Percentiles rank a stretch among this genome's conserved stretches.
Evolutionary conservation across 495 filamentous ascomycete genomes (phyloP).

Genomic region (Penicillium pancosmium): DNA sequence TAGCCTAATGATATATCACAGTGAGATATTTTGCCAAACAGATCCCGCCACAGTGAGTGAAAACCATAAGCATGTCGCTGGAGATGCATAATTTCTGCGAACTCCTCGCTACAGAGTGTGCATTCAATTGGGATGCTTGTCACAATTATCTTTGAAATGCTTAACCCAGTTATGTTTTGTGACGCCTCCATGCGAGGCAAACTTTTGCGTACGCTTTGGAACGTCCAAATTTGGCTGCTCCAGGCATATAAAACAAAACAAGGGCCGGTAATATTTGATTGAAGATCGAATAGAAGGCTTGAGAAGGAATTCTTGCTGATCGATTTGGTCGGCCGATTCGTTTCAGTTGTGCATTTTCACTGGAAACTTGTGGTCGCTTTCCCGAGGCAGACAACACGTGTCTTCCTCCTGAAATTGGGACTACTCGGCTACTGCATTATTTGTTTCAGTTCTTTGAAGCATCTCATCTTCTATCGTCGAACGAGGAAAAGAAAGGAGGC

Average conservation of each 20-base stretch:
- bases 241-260: conserved; percentile 44
- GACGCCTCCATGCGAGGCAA: conserved; percentile 35
- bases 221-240: conserved; percentile 33
- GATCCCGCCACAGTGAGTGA: conserved; percentile 23
- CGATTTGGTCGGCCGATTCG: neutral
- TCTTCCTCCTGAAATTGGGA: conserved; percentile 35
- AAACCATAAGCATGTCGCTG: conserved; percentile 24
- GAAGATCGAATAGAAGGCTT: conserved; percentile 29
- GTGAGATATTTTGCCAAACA: neutral
- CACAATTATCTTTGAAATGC: conserved; percentile 33
- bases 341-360: neutral
- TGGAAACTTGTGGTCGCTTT: conserved; percentile 10
- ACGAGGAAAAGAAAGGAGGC: conserved; percentile 32
- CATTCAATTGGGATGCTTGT: conserved; percentile 17
- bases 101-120: conserved; percentile 25
- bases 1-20: too few species aligned
- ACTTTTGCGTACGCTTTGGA: conserved; percentile 31
- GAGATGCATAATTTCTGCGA: conserved; percentile 22
- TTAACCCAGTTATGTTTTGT: conserved; percentile 48
- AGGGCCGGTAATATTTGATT: conserved; percentile 34
- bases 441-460: conserved; percentile 31
- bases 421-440: conserved; percentile 37
- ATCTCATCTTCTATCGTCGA: conserved; percentile 37
- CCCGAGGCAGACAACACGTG: conserved; percentile 25
- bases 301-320: conserved; percentile 11